A percentile compares a stretch with the other conserved stretches of the same genome.
Evolutionary conservation across 495 filamentous ascomycete genomes (phyloP).

Genomic region (Penicillium diatomitis): DNA sequence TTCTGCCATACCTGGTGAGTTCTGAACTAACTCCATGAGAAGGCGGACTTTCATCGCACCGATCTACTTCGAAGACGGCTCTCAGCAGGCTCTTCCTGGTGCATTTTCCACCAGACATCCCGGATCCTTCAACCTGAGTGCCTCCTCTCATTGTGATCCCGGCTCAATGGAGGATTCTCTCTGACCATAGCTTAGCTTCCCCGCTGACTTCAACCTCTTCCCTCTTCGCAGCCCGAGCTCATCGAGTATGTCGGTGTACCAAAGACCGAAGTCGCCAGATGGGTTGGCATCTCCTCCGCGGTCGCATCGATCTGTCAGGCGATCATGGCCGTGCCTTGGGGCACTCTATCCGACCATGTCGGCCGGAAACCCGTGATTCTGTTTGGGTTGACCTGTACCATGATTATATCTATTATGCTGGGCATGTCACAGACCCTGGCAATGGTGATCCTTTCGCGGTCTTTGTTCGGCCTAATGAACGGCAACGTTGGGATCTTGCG

Average conservation of each 20-base stretch:
- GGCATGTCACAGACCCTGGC: constrained; percentile 65
- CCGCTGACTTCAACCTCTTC: no score
- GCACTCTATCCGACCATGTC: constrained; percentile 59
- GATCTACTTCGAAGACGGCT: no score
- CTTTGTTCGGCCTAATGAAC: constrained; percentile 60
- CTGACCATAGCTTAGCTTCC: no score
- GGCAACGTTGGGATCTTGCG: constrained; percentile 76
- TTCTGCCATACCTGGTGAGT: constrained; percentile 72
- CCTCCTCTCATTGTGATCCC: no score
- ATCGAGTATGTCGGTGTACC: constrained; percentile 70
- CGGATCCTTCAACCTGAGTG: no score
- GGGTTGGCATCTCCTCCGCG: constrained; percentile 64
- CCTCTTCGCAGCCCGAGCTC: constrained; percentile 56
- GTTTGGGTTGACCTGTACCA: constrained; percentile 58
- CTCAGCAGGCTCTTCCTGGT: no score
- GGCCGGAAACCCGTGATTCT: constrained; percentile 73
- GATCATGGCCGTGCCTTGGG: constrained; percentile 69
- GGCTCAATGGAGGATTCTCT: no score
- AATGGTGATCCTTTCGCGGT: constrained; percentile 62
- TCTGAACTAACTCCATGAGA: neutral
- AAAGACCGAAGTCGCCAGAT: constrained; percentile 63
- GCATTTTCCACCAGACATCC: no score
- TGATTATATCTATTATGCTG: constrained; percentile 63
- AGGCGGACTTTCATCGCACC: no score
- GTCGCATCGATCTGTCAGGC: constrained; percentile 67